phyloP scores from a whole-genome alignment of 257 asterid genomes.

The Penstemon barbatus region DNA sequence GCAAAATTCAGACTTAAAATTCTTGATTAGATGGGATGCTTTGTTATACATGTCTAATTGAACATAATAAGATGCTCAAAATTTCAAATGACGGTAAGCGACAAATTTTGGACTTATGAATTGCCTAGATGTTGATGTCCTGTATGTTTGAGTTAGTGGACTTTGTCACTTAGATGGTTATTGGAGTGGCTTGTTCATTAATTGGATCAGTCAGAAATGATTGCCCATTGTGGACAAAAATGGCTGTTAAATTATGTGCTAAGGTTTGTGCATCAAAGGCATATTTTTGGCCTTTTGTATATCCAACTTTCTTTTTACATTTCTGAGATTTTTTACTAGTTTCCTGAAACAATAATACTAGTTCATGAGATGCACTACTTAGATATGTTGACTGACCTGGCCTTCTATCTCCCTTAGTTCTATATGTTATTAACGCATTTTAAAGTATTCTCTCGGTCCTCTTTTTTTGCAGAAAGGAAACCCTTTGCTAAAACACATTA shows the following conservation, averaged over 20 bases:
- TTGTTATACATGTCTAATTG: too few relatives aligned
- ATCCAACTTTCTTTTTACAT: background rate
- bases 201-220: slow-evolving; percentile 1
- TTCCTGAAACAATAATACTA: background rate
- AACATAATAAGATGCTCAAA: slow-evolving; percentile 13
- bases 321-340: slow-evolving; percentile 6
- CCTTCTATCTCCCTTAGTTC: background rate
- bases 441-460: slow-evolving; percentile 12
- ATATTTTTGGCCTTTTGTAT: slow-evolving; percentile 17
- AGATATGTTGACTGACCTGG: background rate
- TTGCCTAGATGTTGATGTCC: background rate
- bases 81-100: background rate
- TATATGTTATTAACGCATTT: background rate
- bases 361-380: background rate
- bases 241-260: background rate
- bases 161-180: background rate
- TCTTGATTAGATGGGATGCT: too few relatives aligned
- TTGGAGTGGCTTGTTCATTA: background rate
- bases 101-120: background rate
- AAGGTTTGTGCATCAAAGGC: slow-evolving; percentile 9
- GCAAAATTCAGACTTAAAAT: too few relatives aligned
- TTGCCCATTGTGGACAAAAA: background rate
- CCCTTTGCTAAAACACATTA: slow-evolving; percentile 89
- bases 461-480: slow-evolving; percentile 81
- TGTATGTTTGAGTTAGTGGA: background rate